Base-by-base conservation (phyloP, 2,329 filamentous ascomycete genomes). In the Blumeriella jaapii region DNA sequence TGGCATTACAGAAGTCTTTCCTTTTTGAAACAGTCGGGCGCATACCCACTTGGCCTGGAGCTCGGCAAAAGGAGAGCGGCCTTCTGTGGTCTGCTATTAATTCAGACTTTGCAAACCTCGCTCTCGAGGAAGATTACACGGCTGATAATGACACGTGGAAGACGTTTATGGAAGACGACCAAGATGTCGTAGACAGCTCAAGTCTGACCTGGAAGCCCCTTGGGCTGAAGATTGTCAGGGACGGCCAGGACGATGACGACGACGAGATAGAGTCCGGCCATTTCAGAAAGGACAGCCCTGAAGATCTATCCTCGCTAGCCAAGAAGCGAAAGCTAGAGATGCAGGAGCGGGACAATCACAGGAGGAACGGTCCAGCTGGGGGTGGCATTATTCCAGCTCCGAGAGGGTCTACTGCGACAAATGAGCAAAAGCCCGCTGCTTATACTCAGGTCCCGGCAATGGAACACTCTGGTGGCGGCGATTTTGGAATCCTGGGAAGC, bases 41-140 rank as follows among this genome's bases (percentile, higher is more conserved):
- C 45, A 57, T 15, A 38, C 57, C 17, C 55, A 42, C 29, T 28
- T 71, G 67, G 67, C 53, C 50, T 39, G 59, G 59, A 3, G 38
- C 59, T 11, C 28, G 4, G 55, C 56, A 4, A 56, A 54, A 29
- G 41, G 63, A 4, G 58, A 67, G 20, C 49, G 51, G 55, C 3
- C 44, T 73, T 8, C 54, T 46, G 3, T 73, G 68, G 68, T 53
- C 40, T 16, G 63, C 67, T 3, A 69, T 72, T 35, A 55, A 46
- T 8, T 16, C 36, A 13, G 29, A 39, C 19, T 13, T 60, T 2
- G 50, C 51, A 3, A 55, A 59, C n/a, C 45, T 62, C 1, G 58
- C 50, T 3, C 55, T 57, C 5, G 44, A 58, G 0, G 55, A 63
- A 10, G 60, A 62, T 31, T 45, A 65, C 4, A 55, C 60, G 23